These are phyloP conservation scores for Chlorella sp. DNA, from an alignment of 139 green algal species.

Conservation along the genomic window DNA sequence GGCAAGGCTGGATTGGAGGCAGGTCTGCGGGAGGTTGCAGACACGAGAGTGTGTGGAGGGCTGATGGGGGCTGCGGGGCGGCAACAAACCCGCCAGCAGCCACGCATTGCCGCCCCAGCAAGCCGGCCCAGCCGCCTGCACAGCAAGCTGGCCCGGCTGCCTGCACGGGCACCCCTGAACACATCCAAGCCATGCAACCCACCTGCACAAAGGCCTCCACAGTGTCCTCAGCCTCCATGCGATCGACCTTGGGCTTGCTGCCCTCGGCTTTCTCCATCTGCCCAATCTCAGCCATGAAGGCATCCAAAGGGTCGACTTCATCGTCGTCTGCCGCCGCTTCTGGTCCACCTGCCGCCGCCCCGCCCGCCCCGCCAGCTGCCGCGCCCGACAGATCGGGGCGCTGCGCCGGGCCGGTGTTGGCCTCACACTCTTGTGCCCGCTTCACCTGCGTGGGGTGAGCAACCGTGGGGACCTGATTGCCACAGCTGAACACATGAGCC, in stretches of 20 bases:
- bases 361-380: background rate
- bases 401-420: slow-evolving; percentile 68
- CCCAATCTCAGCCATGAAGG: slow-evolving; percentile 86
- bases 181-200: background rate
- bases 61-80: too few species aligned
- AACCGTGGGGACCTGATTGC: too few species aligned
- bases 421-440: slow-evolving; percentile 71
- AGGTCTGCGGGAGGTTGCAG: too few species aligned
- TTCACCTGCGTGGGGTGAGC: slow-evolving; percentile 57
- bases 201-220: slow-evolving; percentile 50
- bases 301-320: slow-evolving; percentile 83
- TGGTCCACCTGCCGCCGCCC: background rate
- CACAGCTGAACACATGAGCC: too few species aligned
- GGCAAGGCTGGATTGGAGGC: too few species aligned
- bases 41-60: too few species aligned
- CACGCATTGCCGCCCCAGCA: too few species aligned
- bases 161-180: too few species aligned
- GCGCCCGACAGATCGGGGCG: background rate
- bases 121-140: too few species aligned
- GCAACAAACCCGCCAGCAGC: too few species aligned
- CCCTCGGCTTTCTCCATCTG: slow-evolving; percentile 48
- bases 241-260: slow-evolving; percentile 18
- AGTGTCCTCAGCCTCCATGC: slow-evolving; percentile 59
- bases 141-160: too few species aligned
- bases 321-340: background rate